A percentile compares a stretch with the other conserved stretches of the same genome.
Evolutionary conservation across 768 basidiomycete species (phyloP).

Genomic region (Phylloporus arenicola): DNA sequence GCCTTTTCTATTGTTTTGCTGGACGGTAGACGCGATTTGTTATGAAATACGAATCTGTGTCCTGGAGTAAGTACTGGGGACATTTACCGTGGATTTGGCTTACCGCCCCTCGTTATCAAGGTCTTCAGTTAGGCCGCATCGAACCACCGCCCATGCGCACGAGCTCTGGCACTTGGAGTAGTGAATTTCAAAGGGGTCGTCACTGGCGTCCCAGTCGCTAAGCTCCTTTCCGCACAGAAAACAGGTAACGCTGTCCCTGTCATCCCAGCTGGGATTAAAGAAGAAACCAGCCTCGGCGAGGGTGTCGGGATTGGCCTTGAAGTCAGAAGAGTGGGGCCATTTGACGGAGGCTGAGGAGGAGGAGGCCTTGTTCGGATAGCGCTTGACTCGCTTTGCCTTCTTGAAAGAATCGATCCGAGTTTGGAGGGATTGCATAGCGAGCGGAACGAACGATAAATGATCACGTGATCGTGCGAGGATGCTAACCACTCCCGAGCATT

Average conservation of each 20-base stretch:
- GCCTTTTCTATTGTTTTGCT: constrained; percentile 69
- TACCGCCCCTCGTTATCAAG: constrained; percentile 54
- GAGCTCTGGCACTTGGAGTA: constrained; percentile 54
- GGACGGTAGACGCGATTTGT: constrained; percentile 59
- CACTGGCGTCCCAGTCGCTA: constrained; percentile 76
- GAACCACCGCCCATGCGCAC: constrained; percentile 81
- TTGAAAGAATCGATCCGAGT: constrained; percentile 64
- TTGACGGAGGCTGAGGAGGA: constrained; percentile 44
- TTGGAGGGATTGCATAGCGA: constrained; percentile 50
- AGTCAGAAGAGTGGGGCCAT: constrained; percentile 73
- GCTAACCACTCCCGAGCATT: too few species aligned
- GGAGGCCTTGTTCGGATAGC: constrained; percentile 38
- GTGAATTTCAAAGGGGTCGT: constrained; percentile 86
- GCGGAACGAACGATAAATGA: background rate
- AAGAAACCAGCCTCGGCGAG: constrained; percentile 91
- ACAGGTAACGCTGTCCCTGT: constrained; percentile 74
- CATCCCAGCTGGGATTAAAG: constrained; percentile 62
- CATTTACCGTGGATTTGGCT: constrained; percentile 14
- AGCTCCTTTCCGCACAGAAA: constrained; percentile 80
- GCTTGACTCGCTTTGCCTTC: constrained; percentile 57
- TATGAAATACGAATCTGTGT: constrained; percentile 52
- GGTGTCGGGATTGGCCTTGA: constrained; percentile 62
- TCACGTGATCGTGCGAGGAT: constrained; percentile 5
- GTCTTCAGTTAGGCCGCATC: constrained; percentile 64
- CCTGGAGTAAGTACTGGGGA: background rate